Conservation (phyloP, 257 asterid genomes). For the Solanum habrochaites region DNA sequence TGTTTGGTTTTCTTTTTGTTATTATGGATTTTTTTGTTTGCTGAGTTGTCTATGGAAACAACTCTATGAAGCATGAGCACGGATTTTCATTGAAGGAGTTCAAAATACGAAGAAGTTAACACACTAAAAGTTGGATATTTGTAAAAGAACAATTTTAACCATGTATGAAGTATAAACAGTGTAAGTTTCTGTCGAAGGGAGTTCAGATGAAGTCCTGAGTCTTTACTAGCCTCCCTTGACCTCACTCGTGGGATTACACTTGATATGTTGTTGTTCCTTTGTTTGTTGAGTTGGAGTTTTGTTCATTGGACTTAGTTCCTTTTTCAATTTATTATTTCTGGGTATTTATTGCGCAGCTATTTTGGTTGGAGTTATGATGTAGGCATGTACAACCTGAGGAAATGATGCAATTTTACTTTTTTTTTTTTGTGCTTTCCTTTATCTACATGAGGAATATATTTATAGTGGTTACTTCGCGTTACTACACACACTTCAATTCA, state of each 20-base stretch:
- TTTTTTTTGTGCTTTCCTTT: background rate
- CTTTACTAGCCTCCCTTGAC: background rate
- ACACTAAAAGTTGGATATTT: background rate
- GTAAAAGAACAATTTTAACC: background rate
- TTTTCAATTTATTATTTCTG: background rate
- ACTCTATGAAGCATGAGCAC: background rate
- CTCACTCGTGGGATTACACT: background rate
- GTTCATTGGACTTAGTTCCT: background rate
- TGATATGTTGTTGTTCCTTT: background rate
- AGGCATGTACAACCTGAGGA: background rate
- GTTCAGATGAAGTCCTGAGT: background rate
- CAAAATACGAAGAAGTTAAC: background rate
- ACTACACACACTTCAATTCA: background rate
- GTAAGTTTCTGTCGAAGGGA: background rate
- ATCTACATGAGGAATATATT: background rate
- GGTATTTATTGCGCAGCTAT: background rate
- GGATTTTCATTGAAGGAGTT: too few species aligned
- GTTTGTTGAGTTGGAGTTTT: background rate
- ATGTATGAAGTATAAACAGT: background rate
- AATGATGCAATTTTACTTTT: background rate
- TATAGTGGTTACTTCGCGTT: background rate
- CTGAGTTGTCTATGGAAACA: background rate
- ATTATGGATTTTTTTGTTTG: background rate
- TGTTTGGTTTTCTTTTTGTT: background rate
- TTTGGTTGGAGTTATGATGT: background rate